Percentiles rank a stretch among this genome's conserved stretches.
Evolutionary conservation across 2,329 filamentous ascomycete species (phyloP).

Genomic region (Simplicillium aogashimaense): DNA sequence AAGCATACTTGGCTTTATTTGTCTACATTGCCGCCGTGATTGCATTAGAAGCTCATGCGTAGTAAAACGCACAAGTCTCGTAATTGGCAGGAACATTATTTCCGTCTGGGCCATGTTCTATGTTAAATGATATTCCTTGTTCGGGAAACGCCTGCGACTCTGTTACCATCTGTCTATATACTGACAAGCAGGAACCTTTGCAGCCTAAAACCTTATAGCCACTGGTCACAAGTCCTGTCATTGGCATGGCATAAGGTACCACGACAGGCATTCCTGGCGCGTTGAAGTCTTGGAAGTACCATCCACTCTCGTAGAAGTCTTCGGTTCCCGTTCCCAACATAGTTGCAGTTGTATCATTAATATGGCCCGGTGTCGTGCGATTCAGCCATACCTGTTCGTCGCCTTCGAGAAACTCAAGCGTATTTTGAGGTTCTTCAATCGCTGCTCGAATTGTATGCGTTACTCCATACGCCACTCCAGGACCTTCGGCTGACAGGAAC

Average conservation of each 20-base stretch:
- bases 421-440: neutral
- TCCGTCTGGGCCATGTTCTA: neutral
- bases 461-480: neutral
- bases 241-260: neutral
- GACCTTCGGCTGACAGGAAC: neutral
- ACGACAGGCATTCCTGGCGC: neutral
- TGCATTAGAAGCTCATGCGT: neutral
- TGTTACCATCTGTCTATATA: neutral
- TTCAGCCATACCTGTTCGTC: conserved; percentile 1
- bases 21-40: no score
- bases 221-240: neutral
- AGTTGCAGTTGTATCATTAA: neutral
- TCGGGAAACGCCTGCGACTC: neutral
- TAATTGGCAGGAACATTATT: neutral
- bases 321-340: neutral
- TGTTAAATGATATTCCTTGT: neutral
- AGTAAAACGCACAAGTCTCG: conserved; percentile 1
- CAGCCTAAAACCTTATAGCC: neutral
- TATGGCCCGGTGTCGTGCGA: neutral
- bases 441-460: neutral
- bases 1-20: no score
- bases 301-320: conserved; percentile 1
- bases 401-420: neutral
- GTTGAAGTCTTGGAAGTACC: neutral
- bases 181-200: neutral